Conservation (phyloP, 257 asterid genomes). For the Solanum dulcamara region DNA sequence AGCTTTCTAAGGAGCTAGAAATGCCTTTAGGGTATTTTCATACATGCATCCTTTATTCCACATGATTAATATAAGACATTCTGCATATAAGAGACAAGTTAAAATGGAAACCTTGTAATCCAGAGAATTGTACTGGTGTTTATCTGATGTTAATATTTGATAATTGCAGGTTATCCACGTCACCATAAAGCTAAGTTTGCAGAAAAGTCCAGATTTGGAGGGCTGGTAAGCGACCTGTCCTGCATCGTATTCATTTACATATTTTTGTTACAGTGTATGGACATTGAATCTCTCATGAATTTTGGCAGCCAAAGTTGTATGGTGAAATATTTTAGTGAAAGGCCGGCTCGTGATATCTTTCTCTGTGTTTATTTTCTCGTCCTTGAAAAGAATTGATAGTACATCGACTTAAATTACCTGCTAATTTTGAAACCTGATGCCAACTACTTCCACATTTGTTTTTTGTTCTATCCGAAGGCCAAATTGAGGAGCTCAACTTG, state of each 20-base stretch:
- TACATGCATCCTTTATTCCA: not conserved
- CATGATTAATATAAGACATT: not conserved
- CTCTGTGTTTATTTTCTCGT: too few species aligned
- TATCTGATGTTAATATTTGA: not conserved
- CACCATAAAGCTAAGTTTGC: slow-evolving; percentile 32
- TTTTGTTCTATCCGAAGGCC: slow-evolving; percentile 18
- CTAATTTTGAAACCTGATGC: not conserved
- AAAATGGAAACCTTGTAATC: not conserved
- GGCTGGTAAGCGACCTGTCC: slow-evolving; percentile 36
- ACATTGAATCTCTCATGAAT: not conserved
- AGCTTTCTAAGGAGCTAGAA: not conserved
- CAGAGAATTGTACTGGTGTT: not conserved
- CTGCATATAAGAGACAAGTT: not conserved
- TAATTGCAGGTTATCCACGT: slow-evolving; percentile 45
- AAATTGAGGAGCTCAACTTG: slow-evolving; percentile 61
- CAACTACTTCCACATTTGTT: not conserved
- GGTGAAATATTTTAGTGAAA: not conserved
- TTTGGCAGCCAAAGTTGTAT: not conserved
- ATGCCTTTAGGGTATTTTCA: not conserved
- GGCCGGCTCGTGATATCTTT: not conserved
- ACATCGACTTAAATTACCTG: not conserved
- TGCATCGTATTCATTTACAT: not conserved
- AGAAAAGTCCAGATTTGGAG: slow-evolving; percentile 48
- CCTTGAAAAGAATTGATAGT: too few species aligned
- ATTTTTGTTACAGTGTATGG: not conserved